Base-by-base conservation (phyloP, 768 basidiomycete species). In the Gymnopilus dilepis region DNA sequence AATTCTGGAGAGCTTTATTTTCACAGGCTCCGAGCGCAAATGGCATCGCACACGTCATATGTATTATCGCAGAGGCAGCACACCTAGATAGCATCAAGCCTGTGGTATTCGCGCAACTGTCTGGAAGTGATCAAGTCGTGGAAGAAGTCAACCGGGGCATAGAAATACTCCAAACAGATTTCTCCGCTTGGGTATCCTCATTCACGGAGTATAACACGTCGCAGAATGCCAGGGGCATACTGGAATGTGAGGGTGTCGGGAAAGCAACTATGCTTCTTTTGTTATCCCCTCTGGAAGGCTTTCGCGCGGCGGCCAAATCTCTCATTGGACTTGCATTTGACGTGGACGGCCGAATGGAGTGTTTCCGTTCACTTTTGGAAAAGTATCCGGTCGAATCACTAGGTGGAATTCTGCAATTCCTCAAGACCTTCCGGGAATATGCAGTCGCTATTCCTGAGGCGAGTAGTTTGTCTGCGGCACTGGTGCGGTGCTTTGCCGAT, bases 401-500 rank as follows among this genome's bases (percentile, higher is more conserved):
- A 22, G 81, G 86, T 15, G 95, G 92, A 6, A 78, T 97, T 28
- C 80, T 84, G 52, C 77, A 78, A n/a, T 89, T 88, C 68, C 81
- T 99, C 9, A 74, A 78, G 24, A 82, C 75, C 1, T 98, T 95
- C 76, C 80, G 80, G 53, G 74, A 77, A 15, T 84, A 87, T 64
- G 90, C 92, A 0, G 73, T 78, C 11, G 66, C 70, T 12, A 82
- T 93, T 4, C 89, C 92, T 0, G 97, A 99, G 70, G 96, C 95
- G 0, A 94, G 93, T 70, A 88, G 83, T 51, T 71, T 95, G n/a
- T 93, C 97, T 4, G 92, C 92, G 67, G 89, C 92, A 19, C 84
- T 98, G 22, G 97, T 97, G 17, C 88, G 90, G 3, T 97, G 95
- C 74, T 83, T 98, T 67, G 93, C 94, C 12, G 97, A 99, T 69